Evolutionary conservation across 352 stramenopile genomes (phyloP).

Genomic region (Globisporangium lucens): DNA sequence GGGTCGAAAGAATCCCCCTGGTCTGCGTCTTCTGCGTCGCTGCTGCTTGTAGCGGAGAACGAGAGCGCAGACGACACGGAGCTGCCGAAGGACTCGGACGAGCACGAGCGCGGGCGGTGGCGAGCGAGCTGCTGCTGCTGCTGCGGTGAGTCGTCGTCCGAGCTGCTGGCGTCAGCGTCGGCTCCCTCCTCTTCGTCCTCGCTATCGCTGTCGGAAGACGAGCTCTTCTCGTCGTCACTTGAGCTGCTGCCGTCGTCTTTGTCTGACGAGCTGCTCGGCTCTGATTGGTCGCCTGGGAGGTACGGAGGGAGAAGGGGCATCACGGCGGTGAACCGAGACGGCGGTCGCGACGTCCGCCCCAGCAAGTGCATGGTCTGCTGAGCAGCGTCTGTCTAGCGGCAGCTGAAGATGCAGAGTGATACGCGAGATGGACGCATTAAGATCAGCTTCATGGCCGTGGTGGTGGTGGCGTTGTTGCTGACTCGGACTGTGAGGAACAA

Average conservation of each 20-base stretch:
- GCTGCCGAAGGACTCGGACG: slow-evolving; percentile 13
- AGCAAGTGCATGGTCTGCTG: slow-evolving; percentile 7
- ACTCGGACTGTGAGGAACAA: background rate
- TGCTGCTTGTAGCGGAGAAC: slow-evolving; percentile 15
- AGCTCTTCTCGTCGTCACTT: background rate
- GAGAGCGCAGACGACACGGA: slow-evolving; percentile 13
- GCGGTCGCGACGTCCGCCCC: background rate
- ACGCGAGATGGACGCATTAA: background rate
- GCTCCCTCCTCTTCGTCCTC: background rate
- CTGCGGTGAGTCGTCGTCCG: background rate
- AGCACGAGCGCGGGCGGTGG: slow-evolving; percentile 1
- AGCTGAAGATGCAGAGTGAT: background rate
- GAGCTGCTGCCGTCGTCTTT: background rate
- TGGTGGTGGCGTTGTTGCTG: background rate
- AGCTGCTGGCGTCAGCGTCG: slow-evolving; percentile 6
- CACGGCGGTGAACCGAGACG: slow-evolving; percentile 9
- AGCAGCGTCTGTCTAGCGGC: background rate
- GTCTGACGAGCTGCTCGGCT: slow-evolving; percentile 10
- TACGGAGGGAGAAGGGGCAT: slow-evolving; percentile 3
- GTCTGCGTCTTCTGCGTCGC: background rate
- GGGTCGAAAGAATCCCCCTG: background rate
- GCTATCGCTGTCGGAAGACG: background rate
- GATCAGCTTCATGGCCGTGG: background rate
- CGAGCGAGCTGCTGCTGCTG: background rate
- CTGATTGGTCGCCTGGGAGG: slow-evolving; percentile 19